These are phyloP conservation scores for Psilocybe cyanescens DNA, from an alignment of 768 basidiomycete species.

Conservation along the genomic window DNA sequence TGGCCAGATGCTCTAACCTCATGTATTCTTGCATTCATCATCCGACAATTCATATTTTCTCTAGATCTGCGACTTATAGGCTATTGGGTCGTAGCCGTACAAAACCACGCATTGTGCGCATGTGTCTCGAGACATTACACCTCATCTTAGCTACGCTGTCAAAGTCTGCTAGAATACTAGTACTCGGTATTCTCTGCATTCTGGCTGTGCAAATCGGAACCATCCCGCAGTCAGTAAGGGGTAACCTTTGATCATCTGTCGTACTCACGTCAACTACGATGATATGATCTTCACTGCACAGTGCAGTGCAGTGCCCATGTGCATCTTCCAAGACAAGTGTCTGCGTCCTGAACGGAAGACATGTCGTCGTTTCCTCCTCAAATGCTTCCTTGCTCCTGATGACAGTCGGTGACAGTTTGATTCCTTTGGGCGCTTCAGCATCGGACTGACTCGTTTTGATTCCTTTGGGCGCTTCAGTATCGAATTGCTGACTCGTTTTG, in stretches of 20 bases:
- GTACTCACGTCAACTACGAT: constrained; percentile 53
- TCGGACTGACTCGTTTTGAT: not conserved
- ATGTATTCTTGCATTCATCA: constrained; percentile 1
- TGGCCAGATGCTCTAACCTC: not conserved
- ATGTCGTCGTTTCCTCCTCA: constrained; percentile 41
- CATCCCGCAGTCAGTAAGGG: constrained; percentile 10
- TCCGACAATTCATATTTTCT: constrained; percentile 4
- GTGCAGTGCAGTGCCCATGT: constrained; percentile 32
- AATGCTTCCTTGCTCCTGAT: constrained; percentile 40
- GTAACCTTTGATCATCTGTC: constrained; percentile 8
- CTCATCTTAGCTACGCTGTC: not conserved
- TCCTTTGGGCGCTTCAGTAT: constrained; percentile 5
- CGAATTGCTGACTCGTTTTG: constrained; percentile 1
- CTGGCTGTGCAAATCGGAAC: constrained; percentile 7
- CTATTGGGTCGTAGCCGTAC: constrained; percentile 19
- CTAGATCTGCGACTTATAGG: constrained; percentile 17
- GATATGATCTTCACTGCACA: constrained; percentile 63
- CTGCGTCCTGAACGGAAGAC: constrained; percentile 48
- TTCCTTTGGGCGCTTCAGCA: constrained; percentile 5
- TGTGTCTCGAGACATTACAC: not conserved
- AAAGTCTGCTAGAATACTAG: constrained; percentile 30
- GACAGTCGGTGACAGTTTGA: constrained; percentile 17
- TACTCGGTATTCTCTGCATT: constrained; percentile 29
- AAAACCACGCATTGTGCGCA: constrained; percentile 1
- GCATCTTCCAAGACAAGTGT: constrained; percentile 27